These are phyloP conservation scores for Cenchrus fungigraminus DNA, from an alignment of 176 grass and related monocot genomes.

Conservation along the genomic window DNA sequence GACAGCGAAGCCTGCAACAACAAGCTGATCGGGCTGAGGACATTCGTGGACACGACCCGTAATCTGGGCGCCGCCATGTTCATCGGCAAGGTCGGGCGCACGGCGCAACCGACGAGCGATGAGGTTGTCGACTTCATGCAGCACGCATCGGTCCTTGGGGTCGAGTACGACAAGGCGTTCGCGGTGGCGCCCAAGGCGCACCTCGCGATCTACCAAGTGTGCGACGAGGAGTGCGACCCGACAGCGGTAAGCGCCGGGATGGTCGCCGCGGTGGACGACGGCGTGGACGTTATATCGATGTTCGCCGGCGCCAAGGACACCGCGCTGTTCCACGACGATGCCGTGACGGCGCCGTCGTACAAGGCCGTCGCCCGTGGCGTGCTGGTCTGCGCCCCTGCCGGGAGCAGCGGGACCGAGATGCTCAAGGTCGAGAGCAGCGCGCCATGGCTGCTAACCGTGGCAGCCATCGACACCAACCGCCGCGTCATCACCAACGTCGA, in stretches of 20 bases:
- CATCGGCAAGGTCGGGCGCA: constrained; percentile 26
- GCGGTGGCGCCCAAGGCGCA: constrained; percentile 47
- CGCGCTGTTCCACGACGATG: constrained; percentile 11
- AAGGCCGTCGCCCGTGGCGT: constrained; percentile 41
- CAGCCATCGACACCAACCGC: constrained; percentile 30
- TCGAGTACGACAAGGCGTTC: constrained; percentile 17
- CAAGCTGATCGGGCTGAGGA: constrained; percentile 49
- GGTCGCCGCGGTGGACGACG: constrained; percentile 48
- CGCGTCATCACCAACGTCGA: constrained; percentile 31
- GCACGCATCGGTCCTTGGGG: constrained; percentile 5
- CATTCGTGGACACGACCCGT: constrained; percentile 35
- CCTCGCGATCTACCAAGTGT: constrained; percentile 55
- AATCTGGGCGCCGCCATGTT: not conserved
- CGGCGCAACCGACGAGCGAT: not conserved
- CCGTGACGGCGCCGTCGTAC: constrained; percentile 31
- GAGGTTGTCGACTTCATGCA: not conserved
- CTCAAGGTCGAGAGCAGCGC: constrained; percentile 29
- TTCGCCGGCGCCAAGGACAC: not conserved
- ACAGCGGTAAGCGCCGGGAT: constrained; percentile 44
- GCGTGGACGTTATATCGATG: constrained; percentile 48
- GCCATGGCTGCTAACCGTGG: constrained; percentile 60
- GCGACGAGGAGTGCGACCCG: not conserved
- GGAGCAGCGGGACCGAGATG: constrained; percentile 36
- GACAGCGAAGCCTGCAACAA: constrained; percentile 42
- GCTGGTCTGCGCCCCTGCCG: constrained; percentile 32